Evolutionary conservation across 441 rosid species (phyloP).

Genomic region (Brassica hybrid): DNA sequence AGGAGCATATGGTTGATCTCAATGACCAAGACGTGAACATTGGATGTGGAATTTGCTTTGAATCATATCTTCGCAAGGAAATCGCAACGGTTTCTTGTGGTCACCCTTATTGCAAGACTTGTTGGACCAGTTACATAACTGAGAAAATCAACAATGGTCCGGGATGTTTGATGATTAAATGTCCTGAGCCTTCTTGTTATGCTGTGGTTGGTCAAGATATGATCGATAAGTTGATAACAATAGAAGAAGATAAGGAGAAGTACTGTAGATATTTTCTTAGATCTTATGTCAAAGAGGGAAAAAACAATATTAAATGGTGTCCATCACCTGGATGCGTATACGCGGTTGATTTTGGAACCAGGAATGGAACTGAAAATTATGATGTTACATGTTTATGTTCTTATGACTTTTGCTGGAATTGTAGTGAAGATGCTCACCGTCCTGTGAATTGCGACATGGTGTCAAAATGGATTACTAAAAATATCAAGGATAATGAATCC

Average conservation of each 20-base stretch:
- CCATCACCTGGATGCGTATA: background rate
- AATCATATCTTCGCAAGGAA: constrained; percentile 46
- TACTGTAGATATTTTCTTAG: constrained; percentile 50
- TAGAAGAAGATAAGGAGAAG: constrained; percentile 47
- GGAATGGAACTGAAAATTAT: background rate
- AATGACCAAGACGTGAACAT: constrained; percentile 44
- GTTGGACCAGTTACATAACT: constrained; percentile 73
- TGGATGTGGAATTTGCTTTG: constrained; percentile 90
- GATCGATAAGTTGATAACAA: constrained; percentile 41
- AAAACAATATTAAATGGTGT: background rate
- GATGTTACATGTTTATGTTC: constrained; percentile 10
- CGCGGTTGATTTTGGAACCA: background rate
- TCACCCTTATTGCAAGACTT: constrained; percentile 75
- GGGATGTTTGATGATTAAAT: constrained; percentile 59
- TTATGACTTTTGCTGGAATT: constrained; percentile 6
- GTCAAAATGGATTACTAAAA: background rate
- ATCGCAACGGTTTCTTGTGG: constrained; percentile 72
- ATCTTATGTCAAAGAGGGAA: constrained; percentile 52
- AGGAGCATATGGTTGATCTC: constrained; percentile 47
- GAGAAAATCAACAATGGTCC: constrained; percentile 58
- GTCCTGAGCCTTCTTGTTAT: constrained; percentile 68
- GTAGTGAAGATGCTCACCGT: constrained; percentile 12
- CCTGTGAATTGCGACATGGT: constrained; percentile 7
- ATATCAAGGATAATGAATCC: background rate
- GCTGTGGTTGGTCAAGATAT: constrained; percentile 57